Evolutionary conservation across 2,329 filamentous ascomycete genomes (phyloP), one percentile per base, ranked within the genome.

Genomic region (Ascochyta rabiei): DNA sequence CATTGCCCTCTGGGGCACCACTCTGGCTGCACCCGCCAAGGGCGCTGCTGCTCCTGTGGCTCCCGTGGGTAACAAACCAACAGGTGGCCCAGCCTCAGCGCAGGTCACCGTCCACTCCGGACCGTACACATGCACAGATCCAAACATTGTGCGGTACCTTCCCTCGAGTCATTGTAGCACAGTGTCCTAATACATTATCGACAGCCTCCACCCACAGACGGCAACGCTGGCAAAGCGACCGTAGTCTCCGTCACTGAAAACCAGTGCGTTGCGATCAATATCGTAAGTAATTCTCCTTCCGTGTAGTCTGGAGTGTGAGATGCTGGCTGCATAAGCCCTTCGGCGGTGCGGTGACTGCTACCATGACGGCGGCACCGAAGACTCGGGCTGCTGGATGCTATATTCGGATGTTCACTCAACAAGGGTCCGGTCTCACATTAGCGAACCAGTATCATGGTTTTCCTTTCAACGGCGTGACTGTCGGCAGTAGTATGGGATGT

Each of bases 281-380:
- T 33, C 12, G 30, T 33, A 33, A 33, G 30, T 33, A 10, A 8
- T 8, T 9, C 10, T 7, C 13, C 6, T 6, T 13, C 30, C 13
- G 12, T 33, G 13, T 10, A 33, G 13, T 4, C 13, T 33, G 13
- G 15, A n/a, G 12, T 33, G 6, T 13, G 5, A 33, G 12, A n/a
- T 15, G 13, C 30, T 33, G 15, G n/a, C 30, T 4, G 13, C 30
- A 33, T 5, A 2, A 50, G 48, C 48, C 40, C 13, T 50, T 50
- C 12, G 48, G 39, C 13, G 48, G 48, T 8, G 48, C 48, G 6
- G 43, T 50, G 16, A 54, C 51, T 16, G 44, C 49, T 9, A 40
- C 16, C 13, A 19, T 48, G 37, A 47, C 30, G 0, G 38, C 38
- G 2, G 13, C 43, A 15, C 37, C 50, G 9, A 53, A 53, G 43